Percentiles rank a stretch among this genome's conserved stretches.
Evolutionary conservation across 805 yeast species (phyloP).

Genomic region (Lachancea waltii): DNA sequence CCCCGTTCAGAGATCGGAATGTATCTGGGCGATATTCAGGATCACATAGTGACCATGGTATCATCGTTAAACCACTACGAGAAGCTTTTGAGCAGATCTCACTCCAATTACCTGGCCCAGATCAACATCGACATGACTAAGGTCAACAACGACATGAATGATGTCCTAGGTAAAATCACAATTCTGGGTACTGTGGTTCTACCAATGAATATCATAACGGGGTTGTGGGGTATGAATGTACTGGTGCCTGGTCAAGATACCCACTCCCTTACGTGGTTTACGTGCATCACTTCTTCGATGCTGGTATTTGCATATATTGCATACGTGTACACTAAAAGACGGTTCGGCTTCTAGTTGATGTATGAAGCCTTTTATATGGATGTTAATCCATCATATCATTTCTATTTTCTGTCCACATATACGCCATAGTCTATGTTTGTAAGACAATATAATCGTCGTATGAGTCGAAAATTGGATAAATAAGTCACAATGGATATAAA

Average conservation of each 20-base stretch:
- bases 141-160: conserved; percentile 95
- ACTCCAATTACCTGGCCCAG: conserved; percentile 92
- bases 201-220: conserved; percentile 93
- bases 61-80: conserved; percentile 93
- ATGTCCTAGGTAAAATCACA: conserved; percentile 88
- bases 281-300: conserved; percentile 44
- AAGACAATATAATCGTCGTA: not conserved
- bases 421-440: not conserved
- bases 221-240: conserved; percentile 98
- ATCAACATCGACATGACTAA: conserved; percentile 96
- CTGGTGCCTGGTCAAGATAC: conserved; percentile 85
- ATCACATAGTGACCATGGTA: conserved; percentile 95
- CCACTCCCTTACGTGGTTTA: conserved; percentile 62
- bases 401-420: not conserved
- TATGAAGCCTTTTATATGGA: not conserved
- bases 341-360: conserved; percentile 31
- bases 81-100: conserved; percentile 88
- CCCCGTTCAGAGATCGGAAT: conserved; percentile 84
- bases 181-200: conserved; percentile 90
- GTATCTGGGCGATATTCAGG: conserved; percentile 96
- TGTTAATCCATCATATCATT: not conserved
- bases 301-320: conserved; percentile 40
- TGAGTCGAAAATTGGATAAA: not conserved
- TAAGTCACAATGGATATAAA: not conserved
- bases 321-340: conserved; percentile 43